phyloP scores from a whole-genome alignment of 495 filamentous ascomycete genomes.

The Penicillium longicatenatum region DNA sequence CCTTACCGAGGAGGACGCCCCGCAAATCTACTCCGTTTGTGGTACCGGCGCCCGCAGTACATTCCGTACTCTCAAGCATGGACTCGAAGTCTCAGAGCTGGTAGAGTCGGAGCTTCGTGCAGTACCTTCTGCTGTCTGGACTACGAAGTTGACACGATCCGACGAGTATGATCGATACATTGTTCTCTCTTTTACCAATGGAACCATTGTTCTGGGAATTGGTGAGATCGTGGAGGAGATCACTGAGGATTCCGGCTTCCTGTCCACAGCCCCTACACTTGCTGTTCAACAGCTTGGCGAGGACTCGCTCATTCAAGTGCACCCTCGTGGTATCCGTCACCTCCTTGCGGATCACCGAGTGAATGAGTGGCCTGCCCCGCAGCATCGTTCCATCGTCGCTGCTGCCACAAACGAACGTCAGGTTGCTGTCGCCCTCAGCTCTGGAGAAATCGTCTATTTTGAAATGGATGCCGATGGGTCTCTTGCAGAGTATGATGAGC shows the following conservation, averaged over 20 bases:
- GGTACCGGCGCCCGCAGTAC: conserved; percentile 85
- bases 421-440: conserved; percentile 89
- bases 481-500: conserved; percentile 92
- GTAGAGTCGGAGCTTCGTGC: conserved; percentile 88
- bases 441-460: conserved; percentile 96
- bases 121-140: conserved; percentile 89
- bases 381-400: conserved; percentile 94
- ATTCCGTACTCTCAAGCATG: conserved; percentile 90
- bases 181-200: conserved; percentile 67
- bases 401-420: conserved; percentile 92
- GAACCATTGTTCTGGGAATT: conserved; percentile 86
- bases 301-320: conserved; percentile 89
- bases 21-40: conserved; percentile 92
- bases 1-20: conserved; percentile 85
- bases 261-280: conserved; percentile 81
- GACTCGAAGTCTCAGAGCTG: conserved; percentile 89
- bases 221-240: conserved; percentile 97
- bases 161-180: conserved; percentile 88
- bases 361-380: conserved; percentile 92
- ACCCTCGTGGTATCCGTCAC: conserved; percentile 91
- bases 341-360: conserved; percentile 78
- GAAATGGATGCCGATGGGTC: conserved; percentile 92
- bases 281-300: conserved; percentile 94
- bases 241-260: conserved; percentile 79
- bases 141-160: conserved; percentile 77